Evolutionary conservation across 2,329 filamentous ascomycete genomes (phyloP).

Genomic region (Diaporthe longicolla): DNA sequence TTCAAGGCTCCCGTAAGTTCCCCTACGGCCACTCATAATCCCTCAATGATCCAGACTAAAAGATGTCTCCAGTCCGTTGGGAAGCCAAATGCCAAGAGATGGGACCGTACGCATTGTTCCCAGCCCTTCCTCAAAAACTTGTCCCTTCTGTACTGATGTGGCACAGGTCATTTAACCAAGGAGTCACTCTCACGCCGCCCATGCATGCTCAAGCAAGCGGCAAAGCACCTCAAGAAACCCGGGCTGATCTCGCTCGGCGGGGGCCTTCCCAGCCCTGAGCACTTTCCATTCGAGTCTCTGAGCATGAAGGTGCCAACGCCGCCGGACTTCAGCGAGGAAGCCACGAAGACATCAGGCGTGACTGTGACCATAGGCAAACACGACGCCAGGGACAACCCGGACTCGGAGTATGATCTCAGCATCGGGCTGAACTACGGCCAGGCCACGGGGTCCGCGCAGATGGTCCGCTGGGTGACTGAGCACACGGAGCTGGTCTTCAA

Average conservation of each 20-base stretch:
- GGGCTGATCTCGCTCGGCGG: conserved; percentile 94
- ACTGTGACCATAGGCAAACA: conserved; percentile 83
- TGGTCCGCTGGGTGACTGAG: conserved; percentile 92
- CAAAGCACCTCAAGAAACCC: conserved; percentile 82
- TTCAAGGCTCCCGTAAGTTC: conserved; percentile 80
- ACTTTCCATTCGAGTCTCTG: conserved; percentile 91
- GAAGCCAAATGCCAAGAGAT: conserved; percentile 85
- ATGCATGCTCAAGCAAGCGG: conserved; percentile 86
- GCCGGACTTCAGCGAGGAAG: conserved; percentile 79
- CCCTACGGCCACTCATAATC: background rate
- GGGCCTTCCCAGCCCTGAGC: conserved; percentile 87
- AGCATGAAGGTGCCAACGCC: conserved; percentile 79
- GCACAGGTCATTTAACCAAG: conserved; percentile 68
- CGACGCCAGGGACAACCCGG: conserved; percentile 72
- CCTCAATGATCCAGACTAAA: background rate
- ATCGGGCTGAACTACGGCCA: conserved; percentile 96
- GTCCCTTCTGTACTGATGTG: conserved; percentile 29
- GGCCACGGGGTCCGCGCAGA: conserved; percentile 85
- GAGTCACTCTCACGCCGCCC: conserved; percentile 74
- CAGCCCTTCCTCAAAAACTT: background rate
- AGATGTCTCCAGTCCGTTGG: conserved; percentile 51
- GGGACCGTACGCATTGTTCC: conserved; percentile 79
- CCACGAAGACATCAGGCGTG: conserved; percentile 72
- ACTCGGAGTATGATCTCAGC: conserved; percentile 77
- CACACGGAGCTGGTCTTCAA: conserved; percentile 92